Conservation (phyloP, 495 filamentous ascomycete genomes). For the Penicillium simplicissimum region DNA sequence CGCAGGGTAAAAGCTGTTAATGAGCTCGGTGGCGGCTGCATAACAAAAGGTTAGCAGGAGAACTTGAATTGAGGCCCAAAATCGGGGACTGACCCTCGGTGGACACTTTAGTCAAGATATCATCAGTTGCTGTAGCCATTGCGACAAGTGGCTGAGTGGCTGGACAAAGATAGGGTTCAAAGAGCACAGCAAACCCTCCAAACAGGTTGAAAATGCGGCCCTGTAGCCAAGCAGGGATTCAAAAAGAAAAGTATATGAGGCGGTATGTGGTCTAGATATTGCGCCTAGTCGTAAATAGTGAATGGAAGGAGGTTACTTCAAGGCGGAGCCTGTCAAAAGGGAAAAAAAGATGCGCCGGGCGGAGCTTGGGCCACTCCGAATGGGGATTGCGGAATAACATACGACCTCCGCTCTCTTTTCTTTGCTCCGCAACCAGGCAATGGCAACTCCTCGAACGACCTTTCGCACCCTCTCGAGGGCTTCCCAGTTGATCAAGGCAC, state of each 20-base stretch:
- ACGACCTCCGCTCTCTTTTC: constrained; percentile 16
- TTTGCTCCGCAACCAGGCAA: constrained; percentile 26
- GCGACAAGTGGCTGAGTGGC: neutral
- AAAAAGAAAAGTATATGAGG: neutral
- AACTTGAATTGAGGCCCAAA: neutral
- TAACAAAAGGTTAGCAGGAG: neutral
- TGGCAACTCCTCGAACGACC: constrained; percentile 35
- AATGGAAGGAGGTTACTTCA: neutral
- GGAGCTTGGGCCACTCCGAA: constrained; percentile 48
- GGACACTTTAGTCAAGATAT: constrained; percentile 49
- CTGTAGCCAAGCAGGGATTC: neutral
- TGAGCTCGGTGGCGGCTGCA: constrained; percentile 52
- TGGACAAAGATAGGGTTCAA: neutral
- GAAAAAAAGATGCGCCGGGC: constrained; percentile 28
- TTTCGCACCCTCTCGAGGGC: constrained; percentile 39
- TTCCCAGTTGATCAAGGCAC: constrained; percentile 24
- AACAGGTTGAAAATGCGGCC: neutral
- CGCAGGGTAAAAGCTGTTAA: constrained; percentile 54
- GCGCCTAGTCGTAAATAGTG: neutral
- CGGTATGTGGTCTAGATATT: neutral
- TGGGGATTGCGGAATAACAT: constrained; percentile 30
- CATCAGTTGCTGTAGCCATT: constrained; percentile 46
- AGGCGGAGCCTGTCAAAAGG: neutral
- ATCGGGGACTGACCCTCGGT: constrained; percentile 43
- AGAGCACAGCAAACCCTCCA: neutral